A percentile compares a stretch with the other conserved stretches of the same genome.
phyloP scores from a whole-genome alignment of 495 filamentous ascomycete genomes.

The Aspergillus nidulans region DNA sequence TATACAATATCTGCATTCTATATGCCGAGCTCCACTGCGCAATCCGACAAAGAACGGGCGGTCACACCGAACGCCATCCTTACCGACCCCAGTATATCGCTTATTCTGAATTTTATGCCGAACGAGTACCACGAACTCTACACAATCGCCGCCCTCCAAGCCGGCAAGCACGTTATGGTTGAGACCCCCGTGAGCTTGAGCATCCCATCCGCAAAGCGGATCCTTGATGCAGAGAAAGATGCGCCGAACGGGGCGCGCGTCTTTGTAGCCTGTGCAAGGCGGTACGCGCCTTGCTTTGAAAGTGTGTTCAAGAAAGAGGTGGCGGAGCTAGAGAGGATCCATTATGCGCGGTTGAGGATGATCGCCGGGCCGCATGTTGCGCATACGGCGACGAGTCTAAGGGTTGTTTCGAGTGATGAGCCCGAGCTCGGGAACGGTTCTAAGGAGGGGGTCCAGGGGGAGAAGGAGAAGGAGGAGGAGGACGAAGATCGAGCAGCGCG shows the following conservation, averaged over 20 bases:
- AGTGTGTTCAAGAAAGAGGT: conserved; percentile 47
- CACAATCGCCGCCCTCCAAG: conserved; percentile 44
- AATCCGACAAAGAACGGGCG: background rate
- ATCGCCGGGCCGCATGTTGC: conserved; percentile 43
- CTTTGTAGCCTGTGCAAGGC: conserved; percentile 53
- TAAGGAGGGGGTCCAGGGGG: too few species aligned
- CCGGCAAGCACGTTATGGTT: conserved; percentile 51
- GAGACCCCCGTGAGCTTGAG: conserved; percentile 51
- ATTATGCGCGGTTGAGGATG: conserved; percentile 51
- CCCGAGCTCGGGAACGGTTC: too few species aligned
- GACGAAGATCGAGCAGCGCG: background rate
- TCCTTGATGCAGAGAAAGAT: conserved; percentile 34
- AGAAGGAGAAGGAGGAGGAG: too few species aligned
- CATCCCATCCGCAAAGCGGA: conserved; percentile 32
- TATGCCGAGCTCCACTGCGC: conserved; percentile 27
- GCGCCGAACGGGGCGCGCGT: conserved; percentile 30
- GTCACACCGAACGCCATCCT: conserved; percentile 12
- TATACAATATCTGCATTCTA: conserved; percentile 41
- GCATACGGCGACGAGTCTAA: conserved; percentile 18
- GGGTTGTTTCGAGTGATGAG: background rate
- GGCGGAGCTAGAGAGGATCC: conserved; percentile 36
- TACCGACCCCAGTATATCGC: conserved; percentile 32
- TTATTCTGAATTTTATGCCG: conserved; percentile 49
- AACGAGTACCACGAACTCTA: conserved; percentile 49
- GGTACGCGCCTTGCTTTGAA: conserved; percentile 50